Percentiles rank a stretch among this genome's conserved stretches.
These are phyloP conservation scores for Lyophyllum semitale DNA, from an alignment of 768 basidiomycete genomes.

Conservation along the genomic window DNA sequence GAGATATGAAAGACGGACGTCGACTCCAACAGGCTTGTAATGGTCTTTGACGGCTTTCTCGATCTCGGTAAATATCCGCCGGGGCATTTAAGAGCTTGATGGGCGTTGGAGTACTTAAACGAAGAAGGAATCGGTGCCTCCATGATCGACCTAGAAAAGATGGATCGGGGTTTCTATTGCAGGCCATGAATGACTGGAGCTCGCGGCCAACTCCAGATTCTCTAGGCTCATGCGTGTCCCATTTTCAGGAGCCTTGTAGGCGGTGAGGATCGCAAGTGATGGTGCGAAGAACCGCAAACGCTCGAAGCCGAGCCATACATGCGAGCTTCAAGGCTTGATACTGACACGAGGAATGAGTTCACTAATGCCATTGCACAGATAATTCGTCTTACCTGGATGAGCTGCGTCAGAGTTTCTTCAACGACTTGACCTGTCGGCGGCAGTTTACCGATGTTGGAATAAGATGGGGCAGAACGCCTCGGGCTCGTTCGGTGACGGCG, in stretches of 20 bases:
- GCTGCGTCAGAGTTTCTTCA: conserved; percentile 90
- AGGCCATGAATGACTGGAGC: conserved; percentile 22
- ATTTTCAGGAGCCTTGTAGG: conserved; percentile 97
- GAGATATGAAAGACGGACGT: conserved; percentile 94
- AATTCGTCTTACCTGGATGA: conserved; percentile 67
- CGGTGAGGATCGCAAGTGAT: conserved; percentile 95
- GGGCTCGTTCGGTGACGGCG: conserved; percentile 70
- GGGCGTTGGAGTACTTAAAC: conserved; percentile 95
- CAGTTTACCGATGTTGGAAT: conserved; percentile 93
- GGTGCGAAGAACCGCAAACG: conserved; percentile 96
- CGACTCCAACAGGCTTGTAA: conserved; percentile 94
- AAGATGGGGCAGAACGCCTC: conserved; percentile 94
- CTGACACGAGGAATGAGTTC: conserved; percentile 39
- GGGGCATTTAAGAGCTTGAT: conserved; percentile 86
- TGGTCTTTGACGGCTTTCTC: conserved; percentile 97
- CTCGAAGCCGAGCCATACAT: conserved; percentile 99
- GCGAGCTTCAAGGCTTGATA: conserved; percentile 96
- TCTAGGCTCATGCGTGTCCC: conserved; percentile 92
- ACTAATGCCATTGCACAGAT: background rate
- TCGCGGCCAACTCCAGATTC: conserved; percentile 82
- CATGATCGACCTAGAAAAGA: conserved; percentile 86
- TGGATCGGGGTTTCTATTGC: background rate
- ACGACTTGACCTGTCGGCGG: conserved; percentile 83
- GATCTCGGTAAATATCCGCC: conserved; percentile 87
- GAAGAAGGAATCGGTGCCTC: conserved; percentile 98